Conservation (phyloP, 305 asterid genomes). For the Rubia peregrina region DNA sequence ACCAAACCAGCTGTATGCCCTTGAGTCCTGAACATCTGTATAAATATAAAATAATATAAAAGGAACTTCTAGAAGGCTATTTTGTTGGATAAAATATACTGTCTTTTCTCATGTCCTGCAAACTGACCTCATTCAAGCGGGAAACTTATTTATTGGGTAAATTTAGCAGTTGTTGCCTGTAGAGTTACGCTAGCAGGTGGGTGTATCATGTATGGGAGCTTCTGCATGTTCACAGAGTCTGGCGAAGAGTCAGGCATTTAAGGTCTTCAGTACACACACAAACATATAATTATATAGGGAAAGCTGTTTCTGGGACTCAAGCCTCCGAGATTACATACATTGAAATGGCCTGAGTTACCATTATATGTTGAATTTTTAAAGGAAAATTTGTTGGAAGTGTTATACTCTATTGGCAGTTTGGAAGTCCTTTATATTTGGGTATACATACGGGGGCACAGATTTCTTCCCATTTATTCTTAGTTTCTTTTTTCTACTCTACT, state of each 20-base stretch:
- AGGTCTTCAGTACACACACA: background rate
- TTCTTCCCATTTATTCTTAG: background rate
- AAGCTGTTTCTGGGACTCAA: background rate
- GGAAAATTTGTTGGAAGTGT: background rate
- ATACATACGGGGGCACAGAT: background rate
- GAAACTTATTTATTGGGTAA: background rate
- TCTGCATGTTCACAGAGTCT: background rate
- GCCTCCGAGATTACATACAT: background rate
- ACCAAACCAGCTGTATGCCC: background rate
- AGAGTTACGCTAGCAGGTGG: background rate
- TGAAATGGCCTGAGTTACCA: conserved; percentile 1
- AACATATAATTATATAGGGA: background rate
- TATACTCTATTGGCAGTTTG: background rate
- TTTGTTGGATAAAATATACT: background rate
- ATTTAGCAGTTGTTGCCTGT: background rate
- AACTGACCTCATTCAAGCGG: background rate
- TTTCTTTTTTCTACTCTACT: background rate
- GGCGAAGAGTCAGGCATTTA: background rate
- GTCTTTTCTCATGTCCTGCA: background rate
- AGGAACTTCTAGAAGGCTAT: background rate
- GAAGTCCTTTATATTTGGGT: background rate
- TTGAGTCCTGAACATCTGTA: background rate
- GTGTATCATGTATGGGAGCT: background rate
- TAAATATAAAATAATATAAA: background rate
- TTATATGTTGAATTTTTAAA: background rate